phyloP scores from a whole-genome alignment of 2,329 filamentous ascomycete genomes.

The Sodiomyces alkalinus region DNA sequence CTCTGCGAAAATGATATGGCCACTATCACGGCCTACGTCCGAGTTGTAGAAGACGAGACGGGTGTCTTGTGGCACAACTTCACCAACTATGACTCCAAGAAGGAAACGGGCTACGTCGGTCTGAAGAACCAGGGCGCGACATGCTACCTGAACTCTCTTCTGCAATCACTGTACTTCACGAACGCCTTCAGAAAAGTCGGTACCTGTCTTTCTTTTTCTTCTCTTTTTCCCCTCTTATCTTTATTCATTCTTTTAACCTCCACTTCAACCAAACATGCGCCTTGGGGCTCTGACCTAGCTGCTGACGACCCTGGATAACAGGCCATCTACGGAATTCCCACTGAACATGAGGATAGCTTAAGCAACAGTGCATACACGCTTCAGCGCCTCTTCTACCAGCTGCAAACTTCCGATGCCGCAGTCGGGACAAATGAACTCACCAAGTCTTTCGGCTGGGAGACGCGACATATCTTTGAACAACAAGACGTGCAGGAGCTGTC shows the following conservation, averaged over 20 bases:
- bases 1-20: slow-evolving; percentile 63
- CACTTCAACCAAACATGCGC: too few relatives aligned
- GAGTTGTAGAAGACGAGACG: slow-evolving; percentile 73
- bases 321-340: slow-evolving; percentile 96
- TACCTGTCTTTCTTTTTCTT: background rate
- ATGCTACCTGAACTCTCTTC: slow-evolving; percentile 72
- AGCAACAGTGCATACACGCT: slow-evolving; percentile 86
- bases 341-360: slow-evolving; percentile 64
- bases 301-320: slow-evolving; percentile 19
- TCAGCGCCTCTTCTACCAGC: slow-evolving; percentile 84
- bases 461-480: slow-evolving; percentile 93
- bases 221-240: slow-evolving; percentile 1
- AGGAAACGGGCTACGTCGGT: slow-evolving; percentile 92
- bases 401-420: slow-evolving; percentile 72
- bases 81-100: slow-evolving; percentile 95
- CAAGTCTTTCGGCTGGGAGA: slow-evolving; percentile 96
- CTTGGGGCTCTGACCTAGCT: too few relatives aligned
- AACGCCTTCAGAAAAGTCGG: slow-evolving; percentile 77
- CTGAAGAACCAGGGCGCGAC: slow-evolving; percentile 93
- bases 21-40: slow-evolving; percentile 71
- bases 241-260: slow-evolving; percentile 5
- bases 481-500: slow-evolving; percentile 97
- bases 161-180: slow-evolving; percentile 74
- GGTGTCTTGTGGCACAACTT: slow-evolving; percentile 87
- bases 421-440: slow-evolving; percentile 89